Base-by-base conservation (phyloP, 2,329 filamentous ascomycete species). In the Trichoderma aggressivum region DNA sequence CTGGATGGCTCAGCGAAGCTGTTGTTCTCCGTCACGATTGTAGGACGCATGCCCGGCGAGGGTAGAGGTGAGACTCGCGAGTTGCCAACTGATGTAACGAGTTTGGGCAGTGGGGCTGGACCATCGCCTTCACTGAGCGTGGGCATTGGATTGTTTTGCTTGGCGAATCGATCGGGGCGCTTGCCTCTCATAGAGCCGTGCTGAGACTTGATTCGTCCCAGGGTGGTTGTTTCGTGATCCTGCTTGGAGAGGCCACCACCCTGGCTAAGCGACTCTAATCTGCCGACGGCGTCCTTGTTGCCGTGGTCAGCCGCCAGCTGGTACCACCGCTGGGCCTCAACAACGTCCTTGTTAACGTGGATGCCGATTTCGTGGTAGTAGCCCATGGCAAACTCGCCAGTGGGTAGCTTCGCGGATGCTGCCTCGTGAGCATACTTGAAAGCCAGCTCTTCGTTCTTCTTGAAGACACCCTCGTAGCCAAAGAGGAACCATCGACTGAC, bases 401-500 rank as follows among this genome's bases (percentile, higher is more conserved):
- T 98, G 0, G 94, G 87, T 62, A 98, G 86, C 70, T 94, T 94
- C 50, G 90, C 88, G 64, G 89, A 86, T 10, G 96, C 95, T 12
- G 96, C 96, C 75, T 95, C 89, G 76, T 95, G 89, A 1, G 96
- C 96, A 78, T 97, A 98, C 65, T 90, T 91, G 81, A 93, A 99
- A 7, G 96, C 95, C 62, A 98, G 84, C 79, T 95, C 92, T 81
- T 99, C 96, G 77, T 98, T 98, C 86, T 98, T 98, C 72, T 93
- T 89, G 78, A 99, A 98, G 7, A 97, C 87, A 26, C 91, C 92
- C 75, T 98, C 95, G 74, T 96, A 94, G 3, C 96, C 96, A 77
- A 97, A 98, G 32, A 99, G 86, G 79, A 98, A 99, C 96, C 96
- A 99, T 81, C 97, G 96, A 81, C 95, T 98, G 73, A 99, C 94